These are phyloP conservation scores for Melaleuca quinquenervia DNA, from an alignment of 345 rosid species.

Conservation along the genomic window DNA sequence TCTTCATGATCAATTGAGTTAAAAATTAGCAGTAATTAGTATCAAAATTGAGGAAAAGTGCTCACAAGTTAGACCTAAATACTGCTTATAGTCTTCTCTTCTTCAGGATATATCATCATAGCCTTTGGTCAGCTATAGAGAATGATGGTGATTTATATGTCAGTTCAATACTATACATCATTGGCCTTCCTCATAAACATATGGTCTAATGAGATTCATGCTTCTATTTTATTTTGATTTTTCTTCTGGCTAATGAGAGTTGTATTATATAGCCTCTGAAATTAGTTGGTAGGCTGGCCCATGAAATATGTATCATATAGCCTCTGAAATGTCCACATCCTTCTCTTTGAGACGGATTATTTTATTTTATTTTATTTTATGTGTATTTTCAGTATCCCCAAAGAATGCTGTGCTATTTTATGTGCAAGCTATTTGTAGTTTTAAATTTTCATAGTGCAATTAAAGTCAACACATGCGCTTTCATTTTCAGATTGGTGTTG, in stretches of 20 bases:
- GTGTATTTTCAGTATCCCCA: neutral
- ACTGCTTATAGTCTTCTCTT: neutral
- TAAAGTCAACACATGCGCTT: neutral
- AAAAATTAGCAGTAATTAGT: neutral
- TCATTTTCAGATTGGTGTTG: constrained; percentile 68
- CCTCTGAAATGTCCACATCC: neutral
- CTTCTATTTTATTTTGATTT: neutral
- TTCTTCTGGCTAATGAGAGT: neutral
- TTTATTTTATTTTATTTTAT: neutral
- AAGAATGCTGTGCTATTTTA: neutral
- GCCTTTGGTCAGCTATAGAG: neutral
- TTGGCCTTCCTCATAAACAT: neutral
- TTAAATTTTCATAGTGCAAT: neutral
- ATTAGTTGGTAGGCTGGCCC: neutral
- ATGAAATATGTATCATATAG: neutral
- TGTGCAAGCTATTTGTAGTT: neutral
- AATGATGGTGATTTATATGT: neutral
- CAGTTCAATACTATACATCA: neutral
- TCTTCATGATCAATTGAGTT: neutral
- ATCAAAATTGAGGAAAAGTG: neutral
- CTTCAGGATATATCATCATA: neutral
- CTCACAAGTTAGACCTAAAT: neutral
- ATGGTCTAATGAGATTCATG: neutral
- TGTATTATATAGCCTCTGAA: neutral
- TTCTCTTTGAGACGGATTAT: neutral